These are phyloP conservation scores for Gentiana straminea DNA, from an alignment of 257 asterid species.

Conservation along the genomic window DNA sequence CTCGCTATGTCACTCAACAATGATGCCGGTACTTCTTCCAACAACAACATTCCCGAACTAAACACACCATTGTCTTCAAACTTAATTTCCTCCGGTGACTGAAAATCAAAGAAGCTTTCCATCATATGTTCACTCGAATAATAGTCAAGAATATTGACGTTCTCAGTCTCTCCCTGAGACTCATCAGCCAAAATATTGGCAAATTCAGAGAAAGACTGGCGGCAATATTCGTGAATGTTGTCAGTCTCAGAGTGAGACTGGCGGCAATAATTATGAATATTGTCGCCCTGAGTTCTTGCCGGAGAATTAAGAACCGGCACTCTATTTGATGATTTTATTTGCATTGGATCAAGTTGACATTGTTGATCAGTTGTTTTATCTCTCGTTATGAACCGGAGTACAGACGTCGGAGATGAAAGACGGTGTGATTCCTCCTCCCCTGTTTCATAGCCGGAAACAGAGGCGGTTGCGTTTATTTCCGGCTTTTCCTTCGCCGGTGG, in stretches of 20 bases:
- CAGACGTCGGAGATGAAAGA: slow-evolving; percentile 14
- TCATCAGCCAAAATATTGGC: slow-evolving; percentile 17
- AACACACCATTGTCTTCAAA: slow-evolving; percentile 18
- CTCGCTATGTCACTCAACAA: background rate
- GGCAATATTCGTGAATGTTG: too few species aligned
- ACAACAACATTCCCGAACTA: slow-evolving; percentile 17
- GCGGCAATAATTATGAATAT: too few species aligned
- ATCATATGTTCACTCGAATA: slow-evolving; percentile 26
- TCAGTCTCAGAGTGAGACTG: too few species aligned
- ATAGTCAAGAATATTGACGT: slow-evolving; percentile 2
- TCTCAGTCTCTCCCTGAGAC: slow-evolving; percentile 44
- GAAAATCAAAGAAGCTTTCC: slow-evolving; percentile 44
- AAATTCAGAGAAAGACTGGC: too few species aligned
- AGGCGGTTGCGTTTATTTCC: slow-evolving; percentile 7
- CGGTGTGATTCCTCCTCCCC: slow-evolving; percentile 36
- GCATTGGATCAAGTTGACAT: too few species aligned
- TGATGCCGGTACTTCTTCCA: background rate
- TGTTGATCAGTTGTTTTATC: too few species aligned
- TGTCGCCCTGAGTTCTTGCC: too few species aligned
- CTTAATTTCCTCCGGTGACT: slow-evolving; percentile 23
- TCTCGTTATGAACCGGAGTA: slow-evolving; percentile 19
- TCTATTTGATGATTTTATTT: too few species aligned
- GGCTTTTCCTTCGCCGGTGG: slow-evolving; percentile 23
- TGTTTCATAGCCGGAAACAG: slow-evolving; percentile 54
- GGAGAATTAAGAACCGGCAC: background rate